phyloP scores from a whole-genome alignment of 1,284 basidiomycete species.

The Phellopilus nigrolimitatus region DNA sequence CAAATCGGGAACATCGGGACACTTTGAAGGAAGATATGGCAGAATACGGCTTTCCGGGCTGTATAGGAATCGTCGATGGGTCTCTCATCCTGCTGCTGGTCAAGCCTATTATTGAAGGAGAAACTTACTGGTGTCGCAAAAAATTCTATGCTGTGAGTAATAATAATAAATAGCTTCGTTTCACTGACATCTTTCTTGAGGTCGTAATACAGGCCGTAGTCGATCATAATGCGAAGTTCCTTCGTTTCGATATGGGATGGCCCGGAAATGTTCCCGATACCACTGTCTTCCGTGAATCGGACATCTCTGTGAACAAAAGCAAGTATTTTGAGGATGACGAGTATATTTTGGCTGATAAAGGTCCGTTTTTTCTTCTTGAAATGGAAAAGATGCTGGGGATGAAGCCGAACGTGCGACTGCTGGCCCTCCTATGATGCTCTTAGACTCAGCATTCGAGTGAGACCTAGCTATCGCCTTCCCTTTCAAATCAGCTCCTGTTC shows the following conservation, averaged over 20 bases:
- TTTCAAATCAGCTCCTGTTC: too few relatives aligned
- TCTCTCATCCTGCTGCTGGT: constrained; percentile 23
- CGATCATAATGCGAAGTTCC: neutral
- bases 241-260: neutral
- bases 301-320: neutral
- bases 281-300: neutral
- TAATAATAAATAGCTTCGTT: neutral
- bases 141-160: constrained; percentile 24
- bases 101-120: constrained; percentile 20
- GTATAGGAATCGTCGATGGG: constrained; percentile 27
- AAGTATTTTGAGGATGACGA: constrained; percentile 1
- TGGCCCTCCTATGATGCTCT: too few relatives aligned
- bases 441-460: too few relatives aligned
- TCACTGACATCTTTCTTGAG: neutral
- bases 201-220: neutral
- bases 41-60: constrained; percentile 24
- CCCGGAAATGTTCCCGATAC: neutral
- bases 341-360: constrained; percentile 4
- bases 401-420: too few relatives aligned
- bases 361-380: neutral
- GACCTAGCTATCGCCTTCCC: too few relatives aligned
- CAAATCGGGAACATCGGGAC: constrained; percentile 9
- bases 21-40: constrained; percentile 20
- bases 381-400: too few relatives aligned
- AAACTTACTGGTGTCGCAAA: constrained; percentile 23